A percentile compares a stretch with the other conserved stretches of the same genome.
phyloP scores from a whole-genome alignment of 495 filamentous ascomycete species.

The Cercophora sp. region DNA sequence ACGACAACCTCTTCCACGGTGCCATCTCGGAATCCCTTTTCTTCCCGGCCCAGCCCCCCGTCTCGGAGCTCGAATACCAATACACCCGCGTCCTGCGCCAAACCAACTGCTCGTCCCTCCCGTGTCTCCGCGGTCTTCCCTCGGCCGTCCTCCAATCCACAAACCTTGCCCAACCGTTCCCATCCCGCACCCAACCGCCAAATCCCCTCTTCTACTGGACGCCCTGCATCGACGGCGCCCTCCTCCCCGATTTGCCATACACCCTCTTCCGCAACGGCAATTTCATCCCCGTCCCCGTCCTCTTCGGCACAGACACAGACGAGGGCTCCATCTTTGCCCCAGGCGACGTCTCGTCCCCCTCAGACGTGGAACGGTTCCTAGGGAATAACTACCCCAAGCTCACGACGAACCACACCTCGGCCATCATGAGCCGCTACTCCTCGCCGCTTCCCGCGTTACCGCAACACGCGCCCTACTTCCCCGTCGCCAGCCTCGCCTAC shows the following conservation, averaged over 20 bases:
- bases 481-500: conserved; percentile 47
- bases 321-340: conserved; percentile 51
- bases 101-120: conserved; percentile 32
- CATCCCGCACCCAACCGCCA: conserved; percentile 37
- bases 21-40: conserved; percentile 41
- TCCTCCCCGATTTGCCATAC: conserved; percentile 43
- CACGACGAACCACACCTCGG: conserved; percentile 42
- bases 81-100: conserved; percentile 30
- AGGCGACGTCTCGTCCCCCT: conserved; percentile 36
- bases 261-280: conserved; percentile 23
- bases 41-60: conserved; percentile 39
- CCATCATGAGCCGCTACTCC: conserved; percentile 34
- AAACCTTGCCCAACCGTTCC: conserved; percentile 45
- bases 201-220: conserved; percentile 51
- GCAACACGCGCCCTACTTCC: conserved; percentile 33
- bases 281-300: conserved; percentile 30
- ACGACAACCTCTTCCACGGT: conserved; percentile 37
- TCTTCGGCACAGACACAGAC: conserved; percentile 45
- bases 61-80: conserved; percentile 42
- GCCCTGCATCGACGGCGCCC: conserved; percentile 60
- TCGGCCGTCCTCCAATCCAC: conserved; percentile 49
- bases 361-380: conserved; percentile 47
- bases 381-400: conserved; percentile 42
- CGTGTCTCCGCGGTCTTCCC: conserved; percentile 51
- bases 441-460: conserved; percentile 18